Conservation (phyloP, 192 early-diverging fungal species). For the Coemansia reversa region DNA sequence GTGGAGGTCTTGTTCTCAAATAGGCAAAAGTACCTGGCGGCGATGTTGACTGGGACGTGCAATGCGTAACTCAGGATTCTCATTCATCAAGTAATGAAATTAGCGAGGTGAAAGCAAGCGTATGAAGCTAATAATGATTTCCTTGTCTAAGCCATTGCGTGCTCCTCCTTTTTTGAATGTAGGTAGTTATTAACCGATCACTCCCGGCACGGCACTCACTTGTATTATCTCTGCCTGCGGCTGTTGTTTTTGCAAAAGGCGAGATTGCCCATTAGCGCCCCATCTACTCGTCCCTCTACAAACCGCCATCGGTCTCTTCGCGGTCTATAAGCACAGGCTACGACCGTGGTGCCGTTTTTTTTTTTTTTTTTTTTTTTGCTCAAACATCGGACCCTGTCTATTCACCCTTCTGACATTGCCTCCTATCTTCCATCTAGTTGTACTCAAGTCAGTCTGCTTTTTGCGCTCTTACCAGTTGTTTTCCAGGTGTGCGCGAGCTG, state of each 20-base stretch:
- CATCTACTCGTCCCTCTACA: too few species aligned
- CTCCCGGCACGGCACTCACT: not conserved
- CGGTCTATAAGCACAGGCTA: too few species aligned
- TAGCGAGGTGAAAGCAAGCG: constrained; percentile 19
- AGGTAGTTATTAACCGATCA: constrained; percentile 45
- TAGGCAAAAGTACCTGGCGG: constrained; percentile 13
- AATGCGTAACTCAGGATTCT: constrained; percentile 42
- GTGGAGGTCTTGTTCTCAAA: constrained; percentile 1
- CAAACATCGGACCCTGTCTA: too few species aligned
- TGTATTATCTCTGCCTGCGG: too few species aligned
- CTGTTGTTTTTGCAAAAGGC: too few species aligned
- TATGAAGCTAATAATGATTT: constrained; percentile 23
- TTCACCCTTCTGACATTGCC: too few species aligned
- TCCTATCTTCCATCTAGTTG: too few species aligned
- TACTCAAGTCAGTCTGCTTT: too few species aligned
- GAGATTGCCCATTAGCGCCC: too few species aligned
- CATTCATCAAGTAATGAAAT: constrained; percentile 54
- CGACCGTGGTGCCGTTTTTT: too few species aligned
- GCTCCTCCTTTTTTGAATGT: constrained; percentile 15
- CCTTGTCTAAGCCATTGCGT: constrained; percentile 41
- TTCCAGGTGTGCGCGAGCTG: not conserved
- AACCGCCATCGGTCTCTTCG: too few species aligned
- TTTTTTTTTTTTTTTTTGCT: too few species aligned
- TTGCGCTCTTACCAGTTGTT: not conserved
- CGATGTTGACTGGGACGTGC: constrained; percentile 10